Base-by-base conservation (phyloP, 2,329 filamentous ascomycete species). In the Plenodomus lindquistii region DNA sequence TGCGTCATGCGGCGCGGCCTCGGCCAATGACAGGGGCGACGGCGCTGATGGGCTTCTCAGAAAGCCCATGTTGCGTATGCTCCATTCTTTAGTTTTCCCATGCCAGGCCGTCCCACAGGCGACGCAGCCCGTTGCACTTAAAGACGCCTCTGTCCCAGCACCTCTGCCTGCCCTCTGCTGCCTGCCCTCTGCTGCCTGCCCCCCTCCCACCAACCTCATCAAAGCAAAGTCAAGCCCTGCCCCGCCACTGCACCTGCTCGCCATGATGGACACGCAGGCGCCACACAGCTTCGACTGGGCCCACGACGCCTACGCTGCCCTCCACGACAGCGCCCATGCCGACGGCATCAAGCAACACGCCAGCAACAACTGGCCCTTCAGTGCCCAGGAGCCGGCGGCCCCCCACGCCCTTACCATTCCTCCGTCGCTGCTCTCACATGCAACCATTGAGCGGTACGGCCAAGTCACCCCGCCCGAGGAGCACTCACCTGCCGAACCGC, bases 391-490 rank as follows among this genome's bases (percentile, higher is more conserved):
- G 24, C 38, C 54, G 2, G 42, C 51, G 31, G 48, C 50, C 20
- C 38, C 41, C 19, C 40, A 55, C 4, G 29, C 59, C 20, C 67
- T 67, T 47, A 60, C 57, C 37, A 63, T 69, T 19, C 65, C 66
- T 4, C 66, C 68, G 9, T 53, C 61, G 15, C 60, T 70, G 7
- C 57, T 69, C 37, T 59, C 57, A n/a, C 48, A 62, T 8, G 52
- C 59, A 19, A 55, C 62, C 9, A 52, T 69, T 38, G 63, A 65
- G 48, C 67, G 66, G 4, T 69, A 61, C 34, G 70, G 70, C 22
- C 70, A 72, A 44, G 54, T 72, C 39, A 73, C 70, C 8, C 70
- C 70, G 1, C 70, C 70, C 2, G 69, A 72, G 16, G 66, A 73
- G 11, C 54, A 60, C 21, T 71, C 69, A 2, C 68, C 68, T 9